Evolutionary conservation across 1,284 basidiomycete species (phyloP), one percentile per base, ranked within the genome.

Genomic region (Ganoderma leucocontextum): DNA sequence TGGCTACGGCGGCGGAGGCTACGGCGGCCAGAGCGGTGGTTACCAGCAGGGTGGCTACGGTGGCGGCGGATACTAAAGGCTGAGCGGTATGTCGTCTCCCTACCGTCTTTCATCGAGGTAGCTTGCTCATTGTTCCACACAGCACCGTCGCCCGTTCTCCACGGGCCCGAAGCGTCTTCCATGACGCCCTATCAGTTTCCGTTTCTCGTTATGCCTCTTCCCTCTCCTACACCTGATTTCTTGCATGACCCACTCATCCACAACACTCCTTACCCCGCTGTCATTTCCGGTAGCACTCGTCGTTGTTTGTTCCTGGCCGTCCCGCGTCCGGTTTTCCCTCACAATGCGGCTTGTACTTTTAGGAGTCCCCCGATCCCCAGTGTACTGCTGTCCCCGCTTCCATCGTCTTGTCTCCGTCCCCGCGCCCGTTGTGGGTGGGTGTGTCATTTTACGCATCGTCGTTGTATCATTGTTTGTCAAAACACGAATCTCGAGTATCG

Each of bases 261-360:
- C 77, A 78, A 75, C 76, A 75, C 69, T 80, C 78, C 70, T 79
- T 80, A 74, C 70, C 70, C 67, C 69, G 73, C 79, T 74, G 72
- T 80, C 78, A 63, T 78, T 79, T 78, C 75, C 71, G 76, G 77
- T 78, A 76, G 78, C 79, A 79, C 79, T 76, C 72, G 79, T 83
- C 80, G 78, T 78, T 36, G 58, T 77, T 80, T 78, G 76, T 80
- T 80, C 78, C 75, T 77, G 78, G 78, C 78, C 74, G 73, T 71
- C 68, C 76, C 69, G 60, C 75, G 77, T 78, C 77, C 79, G 75
- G 78, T 75, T 77, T 74, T 73, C 70, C 72, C 69, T 74, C 77
- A 78, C 77, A 78, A 80, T 78, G 76, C 80, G 82, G 79, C 81
- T 75, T 83, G 83, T 84, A 83, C 80, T 81, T 80, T 75, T 82